phyloP scores from a whole-genome alignment of 129 eudicot genomes.

The Artemisia annua region DNA sequence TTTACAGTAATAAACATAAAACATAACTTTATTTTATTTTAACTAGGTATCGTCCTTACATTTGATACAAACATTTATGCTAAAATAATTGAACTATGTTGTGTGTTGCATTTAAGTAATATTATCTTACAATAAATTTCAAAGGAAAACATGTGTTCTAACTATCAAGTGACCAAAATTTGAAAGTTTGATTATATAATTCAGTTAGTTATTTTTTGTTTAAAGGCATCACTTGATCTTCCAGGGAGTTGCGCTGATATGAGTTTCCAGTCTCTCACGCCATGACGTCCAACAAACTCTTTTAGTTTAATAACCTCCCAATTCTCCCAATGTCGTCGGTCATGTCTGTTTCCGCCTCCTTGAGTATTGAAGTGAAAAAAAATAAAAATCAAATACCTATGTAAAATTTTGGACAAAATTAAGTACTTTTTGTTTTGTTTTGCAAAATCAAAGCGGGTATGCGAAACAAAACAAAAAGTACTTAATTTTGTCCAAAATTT shows the following conservation, averaged over 20 bases:
- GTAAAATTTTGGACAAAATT: constrained; percentile 1
- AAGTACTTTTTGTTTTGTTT: not conserved
- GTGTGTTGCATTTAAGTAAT: no score
- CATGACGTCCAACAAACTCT: constrained; percentile 47
- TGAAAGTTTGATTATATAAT: no score
- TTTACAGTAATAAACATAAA: no score
- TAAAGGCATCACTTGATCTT: constrained; percentile 42
- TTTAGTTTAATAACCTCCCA: constrained; percentile 48
- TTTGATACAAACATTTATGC: no score
- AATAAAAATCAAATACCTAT: not conserved
- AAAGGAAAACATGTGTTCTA: no score
- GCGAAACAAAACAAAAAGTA: not conserved
- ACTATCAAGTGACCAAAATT: no score
- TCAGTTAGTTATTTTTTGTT: no score
- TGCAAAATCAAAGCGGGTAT: no score
- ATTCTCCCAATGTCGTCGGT: constrained; percentile 40
- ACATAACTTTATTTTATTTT: no score
- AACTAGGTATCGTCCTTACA: no score
- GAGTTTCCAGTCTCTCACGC: constrained; percentile 54
- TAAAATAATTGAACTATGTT: no score
- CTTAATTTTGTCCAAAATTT: constrained; percentile 3
- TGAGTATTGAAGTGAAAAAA: not conserved
- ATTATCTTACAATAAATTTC: no score
- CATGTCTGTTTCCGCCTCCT: not conserved
- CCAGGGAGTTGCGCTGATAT: constrained; percentile 49